phyloP scores from a whole-genome alignment of 2,329 filamentous ascomycete genomes.

The Apiospora koreana region DNA sequence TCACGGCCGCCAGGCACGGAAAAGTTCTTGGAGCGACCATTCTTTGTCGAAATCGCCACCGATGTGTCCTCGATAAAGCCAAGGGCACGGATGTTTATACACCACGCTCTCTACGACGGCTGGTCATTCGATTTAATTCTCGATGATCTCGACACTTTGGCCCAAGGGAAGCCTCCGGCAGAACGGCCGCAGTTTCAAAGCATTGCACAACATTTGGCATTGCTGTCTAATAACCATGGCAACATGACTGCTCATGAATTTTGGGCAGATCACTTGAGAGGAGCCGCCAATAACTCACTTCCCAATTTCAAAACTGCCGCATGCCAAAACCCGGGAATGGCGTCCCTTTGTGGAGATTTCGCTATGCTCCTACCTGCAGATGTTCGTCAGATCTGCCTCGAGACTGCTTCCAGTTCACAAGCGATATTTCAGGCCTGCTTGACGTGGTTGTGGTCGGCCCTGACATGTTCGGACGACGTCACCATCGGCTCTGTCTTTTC shows the following conservation, averaged over 20 bases:
- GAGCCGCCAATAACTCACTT: slow-evolving; percentile 53
- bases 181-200: slow-evolving; percentile 60
- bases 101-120: slow-evolving; percentile 90
- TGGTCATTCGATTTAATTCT: slow-evolving; percentile 83
- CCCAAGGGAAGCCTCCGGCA: slow-evolving; percentile 33
- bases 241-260: slow-evolving; percentile 54
- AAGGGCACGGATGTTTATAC: slow-evolving; percentile 55
- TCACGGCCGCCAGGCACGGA: slow-evolving; percentile 41
- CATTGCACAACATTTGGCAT: slow-evolving; percentile 50
- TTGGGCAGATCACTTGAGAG: slow-evolving; percentile 68
- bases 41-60: slow-evolving; percentile 57
- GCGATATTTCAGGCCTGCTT: slow-evolving; percentile 76
- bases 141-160: slow-evolving; percentile 60
- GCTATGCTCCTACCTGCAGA: slow-evolving; percentile 33
- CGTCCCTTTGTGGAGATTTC: slow-evolving; percentile 31
- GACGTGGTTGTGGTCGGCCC: slow-evolving; percentile 63
- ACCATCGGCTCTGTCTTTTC: slow-evolving; percentile 80
- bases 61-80: slow-evolving; percentile 4
- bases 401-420: slow-evolving; percentile 60
- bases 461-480: slow-evolving; percentile 67
- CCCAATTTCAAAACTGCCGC: slow-evolving; percentile 57
- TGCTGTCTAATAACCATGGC: slow-evolving; percentile 24
- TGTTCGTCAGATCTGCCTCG: slow-evolving; percentile 38
- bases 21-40: slow-evolving; percentile 53
- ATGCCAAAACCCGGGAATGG: slow-evolving; percentile 28